These are phyloP conservation scores for Penicillium sp. DNA, from an alignment of 2,329 filamentous ascomycete species.

Conservation along the genomic window DNA sequence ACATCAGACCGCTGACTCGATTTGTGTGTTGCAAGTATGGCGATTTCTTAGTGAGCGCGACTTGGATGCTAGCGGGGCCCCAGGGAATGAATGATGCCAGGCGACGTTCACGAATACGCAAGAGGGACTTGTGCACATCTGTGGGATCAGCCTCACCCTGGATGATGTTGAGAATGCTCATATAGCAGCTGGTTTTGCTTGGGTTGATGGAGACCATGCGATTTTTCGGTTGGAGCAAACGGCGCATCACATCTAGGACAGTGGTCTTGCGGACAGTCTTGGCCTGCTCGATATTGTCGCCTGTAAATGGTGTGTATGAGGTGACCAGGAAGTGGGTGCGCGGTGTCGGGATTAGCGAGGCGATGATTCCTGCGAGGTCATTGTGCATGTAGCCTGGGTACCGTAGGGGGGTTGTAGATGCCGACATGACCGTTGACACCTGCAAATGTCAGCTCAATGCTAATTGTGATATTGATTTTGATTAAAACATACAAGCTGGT, in stretches of 20 bases:
- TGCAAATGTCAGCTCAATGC: slow-evolving; percentile 29
- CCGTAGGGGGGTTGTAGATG: slow-evolving; percentile 90
- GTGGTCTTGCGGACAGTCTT: slow-evolving; percentile 98
- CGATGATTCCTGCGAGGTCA: slow-evolving; percentile 94
- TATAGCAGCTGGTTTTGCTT: slow-evolving; percentile 97
- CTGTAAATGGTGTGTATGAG: slow-evolving; percentile 95
- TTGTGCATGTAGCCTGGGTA: slow-evolving; percentile 99
- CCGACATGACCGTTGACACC: slow-evolving; percentile 97
- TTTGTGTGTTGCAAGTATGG: slow-evolving; percentile 94
- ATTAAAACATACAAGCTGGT: slow-evolving; percentile 69
- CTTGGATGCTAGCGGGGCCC: slow-evolving; percentile 97
- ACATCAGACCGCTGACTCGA: slow-evolving; percentile 92
- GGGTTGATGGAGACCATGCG: slow-evolving; percentile 97
- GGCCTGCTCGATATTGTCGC: slow-evolving; percentile 92
- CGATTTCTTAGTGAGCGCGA: slow-evolving; percentile 92
- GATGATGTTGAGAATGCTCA: slow-evolving; percentile 97
- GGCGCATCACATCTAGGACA: slow-evolving; percentile 94
- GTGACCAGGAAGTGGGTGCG: slow-evolving; percentile 98
- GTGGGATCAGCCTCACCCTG: slow-evolving; percentile 98
- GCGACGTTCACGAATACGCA: slow-evolving; percentile 90
- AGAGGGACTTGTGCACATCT: slow-evolving; percentile 94
- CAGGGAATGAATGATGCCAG: slow-evolving; percentile 97
- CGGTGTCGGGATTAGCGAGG: slow-evolving; percentile 92
- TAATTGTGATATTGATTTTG: not conserved
- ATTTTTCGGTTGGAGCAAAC: slow-evolving; percentile 95